Base-by-base conservation (phyloP, 257 asterid genomes). In the Solanum raphanifolium region DNA sequence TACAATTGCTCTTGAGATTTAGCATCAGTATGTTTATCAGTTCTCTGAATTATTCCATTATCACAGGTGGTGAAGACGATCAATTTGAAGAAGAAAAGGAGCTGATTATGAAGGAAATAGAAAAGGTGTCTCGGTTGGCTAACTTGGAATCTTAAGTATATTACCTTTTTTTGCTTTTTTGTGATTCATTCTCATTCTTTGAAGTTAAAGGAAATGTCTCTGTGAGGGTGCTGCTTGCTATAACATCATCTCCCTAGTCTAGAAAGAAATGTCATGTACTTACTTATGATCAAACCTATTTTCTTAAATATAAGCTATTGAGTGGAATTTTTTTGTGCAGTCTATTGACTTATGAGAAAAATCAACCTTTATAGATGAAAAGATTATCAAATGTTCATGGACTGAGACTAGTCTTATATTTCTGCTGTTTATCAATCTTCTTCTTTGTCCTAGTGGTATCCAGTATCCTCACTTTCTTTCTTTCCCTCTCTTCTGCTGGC, bases 71-170 rank as follows among this genome's bases (percentile, higher is more conserved):
- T 65, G 99, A 95, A 89, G 99, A 96, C 62, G 98, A 95, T 87
- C 98, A 96, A 82, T 95, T 96, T 90, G 98, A 96, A 90, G 98
- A 96, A 94, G 99, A 96, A 86, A 96, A 93, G 87, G 98, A 95
- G 89, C 93, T 94, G 68, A 91, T 96, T 83, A 93, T 95, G 90
- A 95, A 96, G 87, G 99, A 96, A 93, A 96, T 96, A 74, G 95
- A 94, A 89, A 95, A 94, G 92, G 90, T 94, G 83, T 91, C 94
- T 86, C 93, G 95, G 85, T 91, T 93, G 73, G 91, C 96, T 38
- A 89, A 90, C 86, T 93, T 96, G 75, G 93, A 87, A 83, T 89
- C 93, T 65, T 95, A 94, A 93, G 92, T 89, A 88, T 88, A 86
- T 52, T 81, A 38, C 39, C 27, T 69, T 9, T 8, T 13, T 71